Base-by-base conservation (phyloP, 345 rosid genomes). In the Boechera retrofracta region DNA sequence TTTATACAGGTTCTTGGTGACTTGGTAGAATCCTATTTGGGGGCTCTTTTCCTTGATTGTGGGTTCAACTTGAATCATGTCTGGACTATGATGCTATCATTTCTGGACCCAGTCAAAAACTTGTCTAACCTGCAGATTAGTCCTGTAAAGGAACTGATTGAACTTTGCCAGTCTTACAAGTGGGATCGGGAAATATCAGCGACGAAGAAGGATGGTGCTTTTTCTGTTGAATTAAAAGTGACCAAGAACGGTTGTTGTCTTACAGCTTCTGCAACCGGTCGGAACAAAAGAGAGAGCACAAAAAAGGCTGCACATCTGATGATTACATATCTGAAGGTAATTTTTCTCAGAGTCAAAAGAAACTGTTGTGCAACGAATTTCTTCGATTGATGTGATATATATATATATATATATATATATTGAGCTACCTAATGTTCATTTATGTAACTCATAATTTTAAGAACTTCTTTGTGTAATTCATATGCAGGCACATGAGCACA, bases 1-100 rank as follows among this genome's bases (percentile, higher is more conserved):
- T 80, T 44, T 71, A 72, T 71, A 80, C 89, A 91, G 97, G 97
- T 82, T 51, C 96, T 94, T 39, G 94, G 98, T 64, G 98, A 94
- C 81, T 81, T 94, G 86, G 84, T 94, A 32, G 98, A 94, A 83
- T 90, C 98, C 77, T 85, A 75, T 58, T 54, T 90, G 64, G 98
- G 97, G 61, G 97, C 97, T 71, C 82, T 89, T 71, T 85, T 91
- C 52, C 90, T 94, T 9, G 98, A 91, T 82, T 65, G 90, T 6
- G 98, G 98, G 67, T 82, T 91, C 52, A 60, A 91, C 85, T 83
- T 94, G 85, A 77, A 85, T 71, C 76, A 9, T 39, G 87, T 84
- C 67, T 94, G 98, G 98, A 83, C 68, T 66, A 54, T 85, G 45
- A 89, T 94, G 91, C 79, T 94, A 58, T 86, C 96, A 31, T 64